Percentiles rank a stretch among this genome's conserved stretches.
These are phyloP conservation scores for Russula ochroleuca DNA, from an alignment of 768 basidiomycete species.

Conservation along the genomic window DNA sequence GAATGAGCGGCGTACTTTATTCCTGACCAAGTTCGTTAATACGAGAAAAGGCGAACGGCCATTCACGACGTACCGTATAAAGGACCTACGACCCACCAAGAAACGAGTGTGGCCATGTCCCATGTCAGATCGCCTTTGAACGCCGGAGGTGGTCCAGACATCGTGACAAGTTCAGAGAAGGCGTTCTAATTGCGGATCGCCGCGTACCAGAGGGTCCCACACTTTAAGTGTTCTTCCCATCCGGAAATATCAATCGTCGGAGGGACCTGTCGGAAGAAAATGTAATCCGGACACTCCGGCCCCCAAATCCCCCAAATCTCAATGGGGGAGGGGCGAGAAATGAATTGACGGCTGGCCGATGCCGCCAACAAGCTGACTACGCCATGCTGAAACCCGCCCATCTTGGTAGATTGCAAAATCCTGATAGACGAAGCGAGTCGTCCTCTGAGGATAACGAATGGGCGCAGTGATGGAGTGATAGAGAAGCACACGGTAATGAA, in stretches of 20 bases:
- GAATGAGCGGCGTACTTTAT: conserved; percentile 7
- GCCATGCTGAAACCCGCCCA: not conserved
- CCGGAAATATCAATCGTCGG: not conserved
- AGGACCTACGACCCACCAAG: conserved; percentile 14
- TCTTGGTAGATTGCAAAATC: too few relatives aligned
- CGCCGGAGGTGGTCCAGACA: conserved; percentile 8
- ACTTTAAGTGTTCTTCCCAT: not conserved
- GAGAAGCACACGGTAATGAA: too few relatives aligned
- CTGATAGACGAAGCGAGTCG: too few relatives aligned
- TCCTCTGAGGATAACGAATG: too few relatives aligned
- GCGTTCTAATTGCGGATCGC: not conserved
- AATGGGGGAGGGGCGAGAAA: not conserved
- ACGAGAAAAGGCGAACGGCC: not conserved
- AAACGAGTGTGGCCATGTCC: not conserved
- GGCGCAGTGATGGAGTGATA: too few relatives aligned
- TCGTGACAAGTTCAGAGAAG: not conserved
- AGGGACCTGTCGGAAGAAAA: not conserved
- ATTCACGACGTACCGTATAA: conserved; percentile 10
- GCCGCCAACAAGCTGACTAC: not conserved
- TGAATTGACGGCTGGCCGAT: not conserved
- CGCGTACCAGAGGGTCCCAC: not conserved
- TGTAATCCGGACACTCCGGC: not conserved
- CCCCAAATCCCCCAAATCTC: not conserved
- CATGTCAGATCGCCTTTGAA: conserved; percentile 13
- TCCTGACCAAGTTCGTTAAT: conserved; percentile 1